Evolutionary conservation across 2,329 filamentous ascomycete genomes (phyloP).

Genomic region (Zalaria obscura): DNA sequence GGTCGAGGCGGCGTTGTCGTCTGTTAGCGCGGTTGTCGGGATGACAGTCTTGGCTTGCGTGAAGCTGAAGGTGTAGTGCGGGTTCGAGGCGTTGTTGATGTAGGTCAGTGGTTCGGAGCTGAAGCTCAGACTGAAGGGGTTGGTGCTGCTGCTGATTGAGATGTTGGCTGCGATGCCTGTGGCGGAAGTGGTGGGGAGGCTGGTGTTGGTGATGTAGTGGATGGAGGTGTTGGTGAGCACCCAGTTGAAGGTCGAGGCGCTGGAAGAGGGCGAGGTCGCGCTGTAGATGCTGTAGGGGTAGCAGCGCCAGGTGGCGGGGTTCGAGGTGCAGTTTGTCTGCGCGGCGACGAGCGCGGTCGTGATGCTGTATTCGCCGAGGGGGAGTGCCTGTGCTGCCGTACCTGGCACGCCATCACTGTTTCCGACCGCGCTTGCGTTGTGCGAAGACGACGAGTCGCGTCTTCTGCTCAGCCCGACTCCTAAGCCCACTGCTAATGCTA

Average conservation of each 20-base stretch:
- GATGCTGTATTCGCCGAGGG: constrained; percentile 48
- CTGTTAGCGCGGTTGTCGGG: constrained; percentile 30
- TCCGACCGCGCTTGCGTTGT: background rate
- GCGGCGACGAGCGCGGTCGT: constrained; percentile 41
- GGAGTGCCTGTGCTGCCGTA: constrained; percentile 30
- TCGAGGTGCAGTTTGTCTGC: constrained; percentile 42
- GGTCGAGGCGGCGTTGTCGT: constrained; percentile 30
- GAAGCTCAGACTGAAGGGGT: constrained; percentile 44
- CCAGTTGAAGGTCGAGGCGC: constrained; percentile 46
- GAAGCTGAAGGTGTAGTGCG: constrained; percentile 46
- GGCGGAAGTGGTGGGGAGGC: constrained; percentile 44
- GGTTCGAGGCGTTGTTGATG: constrained; percentile 29
- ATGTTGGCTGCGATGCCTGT: constrained; percentile 20
- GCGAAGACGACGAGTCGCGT: constrained; percentile 2
- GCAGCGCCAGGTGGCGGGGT: constrained; percentile 47
- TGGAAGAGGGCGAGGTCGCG: constrained; percentile 19
- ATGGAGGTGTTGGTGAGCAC: constrained; percentile 33
- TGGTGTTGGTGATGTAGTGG: constrained; percentile 29
- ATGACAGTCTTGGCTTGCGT: constrained; percentile 38
- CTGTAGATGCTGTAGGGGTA: constrained; percentile 41
- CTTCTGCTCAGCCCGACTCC: constrained; percentile 18
- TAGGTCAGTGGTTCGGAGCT: constrained; percentile 35
- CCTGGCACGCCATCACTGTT: background rate
- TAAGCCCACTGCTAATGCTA: constrained; percentile 24
- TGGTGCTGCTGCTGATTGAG: constrained; percentile 35